A percentile compares a stretch with the other conserved stretches of the same genome.
These are phyloP conservation scores for Phytophthora chlamydospora DNA, from an alignment of 352 stramenopile species.

Conservation along the genomic window DNA sequence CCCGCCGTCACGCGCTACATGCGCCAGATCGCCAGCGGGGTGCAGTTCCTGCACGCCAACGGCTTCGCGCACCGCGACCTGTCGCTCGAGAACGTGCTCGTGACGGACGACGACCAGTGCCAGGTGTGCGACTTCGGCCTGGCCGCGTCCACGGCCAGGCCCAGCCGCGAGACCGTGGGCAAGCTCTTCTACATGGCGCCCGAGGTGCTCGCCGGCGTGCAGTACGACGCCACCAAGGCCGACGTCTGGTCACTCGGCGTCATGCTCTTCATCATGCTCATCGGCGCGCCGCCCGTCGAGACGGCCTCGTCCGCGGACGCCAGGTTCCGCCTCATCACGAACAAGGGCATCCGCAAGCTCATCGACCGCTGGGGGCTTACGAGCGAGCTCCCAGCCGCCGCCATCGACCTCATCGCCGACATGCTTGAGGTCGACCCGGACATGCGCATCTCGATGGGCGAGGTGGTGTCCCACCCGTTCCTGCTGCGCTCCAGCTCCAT, in stretches of 20 bases:
- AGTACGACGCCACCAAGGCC: slow-evolving; percentile 77
- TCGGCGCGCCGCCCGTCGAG: slow-evolving; percentile 70
- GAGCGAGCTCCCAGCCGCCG: slow-evolving; percentile 48
- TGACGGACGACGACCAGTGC: slow-evolving; percentile 71
- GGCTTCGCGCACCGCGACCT: slow-evolving; percentile 85
- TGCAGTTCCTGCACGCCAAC: slow-evolving; percentile 78
- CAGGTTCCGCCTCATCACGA: slow-evolving; percentile 68
- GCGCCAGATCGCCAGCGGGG: slow-evolving; percentile 67
- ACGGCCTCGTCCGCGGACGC: slow-evolving; percentile 58
- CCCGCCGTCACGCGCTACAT: slow-evolving; percentile 59
- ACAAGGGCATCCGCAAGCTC: slow-evolving; percentile 62
- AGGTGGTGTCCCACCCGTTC: slow-evolving; percentile 72
- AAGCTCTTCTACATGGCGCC: slow-evolving; percentile 90
- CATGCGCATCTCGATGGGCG: slow-evolving; percentile 60
- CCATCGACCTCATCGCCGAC: slow-evolving; percentile 64
- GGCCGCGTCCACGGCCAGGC: slow-evolving; percentile 51
- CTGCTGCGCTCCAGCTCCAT: slow-evolving; percentile 36
- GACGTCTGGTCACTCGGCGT: slow-evolving; percentile 89
- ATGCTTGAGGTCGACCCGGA: slow-evolving; percentile 72
- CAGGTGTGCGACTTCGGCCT: slow-evolving; percentile 87
- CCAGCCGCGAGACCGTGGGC: slow-evolving; percentile 64
- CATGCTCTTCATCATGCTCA: slow-evolving; percentile 88
- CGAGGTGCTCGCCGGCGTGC: slow-evolving; percentile 67
- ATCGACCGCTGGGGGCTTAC: slow-evolving; percentile 76
- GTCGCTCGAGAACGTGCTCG: slow-evolving; percentile 87